Evolutionary conservation across 805 yeast genomes (phyloP).

Genomic region (Candida argentea): DNA sequence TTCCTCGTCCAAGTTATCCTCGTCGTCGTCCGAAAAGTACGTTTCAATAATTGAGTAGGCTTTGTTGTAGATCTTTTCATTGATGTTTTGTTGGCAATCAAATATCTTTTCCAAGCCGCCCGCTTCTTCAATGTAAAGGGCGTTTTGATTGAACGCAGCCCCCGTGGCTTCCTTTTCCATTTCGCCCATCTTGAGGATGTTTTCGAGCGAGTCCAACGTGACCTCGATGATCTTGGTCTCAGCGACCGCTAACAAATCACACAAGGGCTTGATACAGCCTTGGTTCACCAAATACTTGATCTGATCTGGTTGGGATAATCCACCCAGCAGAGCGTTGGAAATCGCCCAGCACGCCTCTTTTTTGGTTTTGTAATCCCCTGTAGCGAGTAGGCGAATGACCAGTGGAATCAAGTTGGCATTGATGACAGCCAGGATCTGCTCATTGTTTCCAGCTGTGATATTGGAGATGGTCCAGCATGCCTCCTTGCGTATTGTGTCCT

Average conservation of each 20-base stretch:
- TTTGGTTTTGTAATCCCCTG: constrained; percentile 90
- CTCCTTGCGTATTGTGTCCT: constrained; percentile 91
- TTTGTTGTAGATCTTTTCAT: constrained; percentile 86
- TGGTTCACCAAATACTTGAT: constrained; percentile 86
- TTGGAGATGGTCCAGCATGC: constrained; percentile 99
- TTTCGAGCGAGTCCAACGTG: constrained; percentile 89
- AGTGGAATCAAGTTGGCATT: constrained; percentile 92
- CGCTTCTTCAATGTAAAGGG: constrained; percentile 90
- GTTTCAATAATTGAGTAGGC: constrained; percentile 85
- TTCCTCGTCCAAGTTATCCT: constrained; percentile 51
- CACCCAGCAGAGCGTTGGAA: constrained; percentile 96
- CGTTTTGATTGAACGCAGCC: constrained; percentile 68
- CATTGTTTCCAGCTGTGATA: constrained; percentile 93
- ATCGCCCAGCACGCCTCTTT: constrained; percentile 99
- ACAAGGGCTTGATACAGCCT: constrained; percentile 95
- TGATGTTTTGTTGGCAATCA: constrained; percentile 84
- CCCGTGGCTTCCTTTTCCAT: constrained; percentile 74
- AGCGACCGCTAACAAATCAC: constrained; percentile 81
- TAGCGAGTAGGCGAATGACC: constrained; percentile 62
- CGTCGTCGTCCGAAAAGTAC: constrained; percentile 72
- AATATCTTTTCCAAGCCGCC: constrained; percentile 97
- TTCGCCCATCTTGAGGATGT: constrained; percentile 91
- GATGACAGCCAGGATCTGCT: constrained; percentile 94
- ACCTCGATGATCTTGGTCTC: constrained; percentile 91
- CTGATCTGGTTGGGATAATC: constrained; percentile 83